These are phyloP conservation scores for Melampsora americana DNA, from an alignment of 1,284 basidiomycete genomes.

Conservation along the genomic window DNA sequence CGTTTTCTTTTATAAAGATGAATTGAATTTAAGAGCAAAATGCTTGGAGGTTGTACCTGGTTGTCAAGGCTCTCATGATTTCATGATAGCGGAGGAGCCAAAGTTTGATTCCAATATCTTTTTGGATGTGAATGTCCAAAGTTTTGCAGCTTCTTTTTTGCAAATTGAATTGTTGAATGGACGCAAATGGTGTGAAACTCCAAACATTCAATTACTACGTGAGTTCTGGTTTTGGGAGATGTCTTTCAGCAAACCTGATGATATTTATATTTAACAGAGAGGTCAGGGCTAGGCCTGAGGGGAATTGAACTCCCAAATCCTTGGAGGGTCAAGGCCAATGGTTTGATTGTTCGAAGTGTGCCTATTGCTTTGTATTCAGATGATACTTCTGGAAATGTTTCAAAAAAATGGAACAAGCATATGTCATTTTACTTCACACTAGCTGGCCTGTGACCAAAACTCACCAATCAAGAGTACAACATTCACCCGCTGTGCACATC, in stretches of 20 bases:
- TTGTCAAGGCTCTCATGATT: background rate
- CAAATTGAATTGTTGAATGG: background rate
- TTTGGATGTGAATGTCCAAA: no score
- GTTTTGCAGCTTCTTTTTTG: background rate
- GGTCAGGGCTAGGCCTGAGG: background rate
- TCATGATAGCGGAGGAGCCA: background rate
- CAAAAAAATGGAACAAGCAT: no score
- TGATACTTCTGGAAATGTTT: background rate
- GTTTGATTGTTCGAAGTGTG: background rate
- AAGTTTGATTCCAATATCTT: background rate
- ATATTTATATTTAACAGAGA: background rate
- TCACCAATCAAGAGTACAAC: constrained; percentile 6
- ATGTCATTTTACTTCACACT: constrained; percentile 11
- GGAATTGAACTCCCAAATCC: background rate
- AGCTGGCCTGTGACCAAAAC: background rate
- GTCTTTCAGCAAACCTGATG: background rate
- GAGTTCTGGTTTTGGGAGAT: background rate
- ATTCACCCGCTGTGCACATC: no score
- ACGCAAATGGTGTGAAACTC: background rate
- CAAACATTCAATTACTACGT: background rate
- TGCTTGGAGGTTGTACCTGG: no score
- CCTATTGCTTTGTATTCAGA: background rate
- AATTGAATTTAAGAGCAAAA: background rate
- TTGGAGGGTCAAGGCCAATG: background rate
- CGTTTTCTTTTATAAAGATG: background rate